Evolutionary conservation across 192 early-diverging fungal genomes (phyloP), one percentile per base, ranked within the genome.

Genomic region (Coemansia sp.): DNA sequence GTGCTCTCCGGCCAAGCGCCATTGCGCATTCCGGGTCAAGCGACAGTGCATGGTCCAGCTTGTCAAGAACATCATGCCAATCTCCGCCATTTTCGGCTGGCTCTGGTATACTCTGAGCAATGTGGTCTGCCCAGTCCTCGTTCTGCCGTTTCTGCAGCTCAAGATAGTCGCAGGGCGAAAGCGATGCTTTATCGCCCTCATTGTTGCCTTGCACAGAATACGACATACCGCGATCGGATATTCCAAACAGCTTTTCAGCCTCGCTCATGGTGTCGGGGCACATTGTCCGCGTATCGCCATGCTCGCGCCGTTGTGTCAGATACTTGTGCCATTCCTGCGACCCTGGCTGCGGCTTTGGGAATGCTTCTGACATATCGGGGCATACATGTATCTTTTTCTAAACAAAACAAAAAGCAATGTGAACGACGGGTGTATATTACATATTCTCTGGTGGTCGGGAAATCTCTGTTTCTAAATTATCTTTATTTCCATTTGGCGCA

Each of bases 261-360:
- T 68, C 72, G 54, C 45, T 19, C 16, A 68, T 59, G 2, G 53
- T 45, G 42, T 74, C 72, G 1, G 66, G 72, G 14, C 72, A 68
- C 25, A 38, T 55, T 60, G 56, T 53, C 11, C 61, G 60, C 16
- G 62, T 40, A 50, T 74, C 55, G 5, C 66, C 72, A 38, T 64
- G 46, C 40, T 74, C 72, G 19, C 64, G 56, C 25, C 66, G 60
- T 17, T 68, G 55, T 32, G 37, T 22, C 40, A 61, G 43, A 48
- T 74, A 74, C 12, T 54, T 59, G 39, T 62, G 72, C 72, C 72
- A 74, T 13, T n/a, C 50, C 43, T 63, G 48, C 20, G 71, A 73
- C 11, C 65, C 60, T 37, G 40, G 19, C 6, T 59, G 59, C n/a
- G 71, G 71, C 7, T 51, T 20, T 7, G 71, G 71, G 38, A 73